A percentile compares a stretch with the other conserved stretches of the same genome.
Evolutionary conservation across 208 protist genomes (phyloP).

Genomic region (Blechomonas ayalai): DNA sequence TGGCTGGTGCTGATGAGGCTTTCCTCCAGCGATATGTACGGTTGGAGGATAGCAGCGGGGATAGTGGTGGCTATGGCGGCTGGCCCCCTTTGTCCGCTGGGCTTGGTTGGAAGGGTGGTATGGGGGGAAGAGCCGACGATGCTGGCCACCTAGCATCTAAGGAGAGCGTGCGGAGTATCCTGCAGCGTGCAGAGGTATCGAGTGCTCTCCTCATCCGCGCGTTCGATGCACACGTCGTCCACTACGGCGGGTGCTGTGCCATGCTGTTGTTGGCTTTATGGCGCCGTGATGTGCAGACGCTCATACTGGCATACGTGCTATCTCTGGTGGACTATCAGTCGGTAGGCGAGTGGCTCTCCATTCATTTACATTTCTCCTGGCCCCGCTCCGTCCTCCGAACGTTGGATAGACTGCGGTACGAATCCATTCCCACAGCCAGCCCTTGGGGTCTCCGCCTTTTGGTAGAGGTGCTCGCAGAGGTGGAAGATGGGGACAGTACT

Average conservation of each 20-base stretch:
- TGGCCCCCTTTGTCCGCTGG: background rate
- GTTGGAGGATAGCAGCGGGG: constrained; percentile 2
- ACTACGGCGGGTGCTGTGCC: no score
- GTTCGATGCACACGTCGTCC: background rate
- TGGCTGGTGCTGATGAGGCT: constrained; percentile 41
- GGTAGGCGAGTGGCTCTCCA: background rate
- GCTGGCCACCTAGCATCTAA: no score
- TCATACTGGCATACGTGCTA: background rate
- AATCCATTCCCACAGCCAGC: constrained; percentile 17
- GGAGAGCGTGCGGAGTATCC: no score
- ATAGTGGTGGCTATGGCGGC: background rate
- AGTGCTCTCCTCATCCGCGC: background rate
- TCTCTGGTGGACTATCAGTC: background rate
- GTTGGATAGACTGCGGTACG: constrained; percentile 5
- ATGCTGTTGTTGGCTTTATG: background rate
- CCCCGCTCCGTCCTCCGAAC: constrained; percentile 3
- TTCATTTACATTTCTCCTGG: constrained; percentile 12
- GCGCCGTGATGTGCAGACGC: background rate
- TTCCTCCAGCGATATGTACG: constrained; percentile 33
- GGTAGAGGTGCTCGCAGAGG: constrained; percentile 38
- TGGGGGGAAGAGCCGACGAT: no score
- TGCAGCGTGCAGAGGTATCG: background rate
- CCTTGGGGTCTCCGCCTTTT: constrained; percentile 33
- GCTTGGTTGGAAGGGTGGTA: background rate
- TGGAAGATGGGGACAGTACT: background rate